Evolutionary conservation across 176 grass and related monocot genomes (phyloP), one percentile per base, ranked within the genome.

Genomic region (Urochloa ruziziensis): DNA sequence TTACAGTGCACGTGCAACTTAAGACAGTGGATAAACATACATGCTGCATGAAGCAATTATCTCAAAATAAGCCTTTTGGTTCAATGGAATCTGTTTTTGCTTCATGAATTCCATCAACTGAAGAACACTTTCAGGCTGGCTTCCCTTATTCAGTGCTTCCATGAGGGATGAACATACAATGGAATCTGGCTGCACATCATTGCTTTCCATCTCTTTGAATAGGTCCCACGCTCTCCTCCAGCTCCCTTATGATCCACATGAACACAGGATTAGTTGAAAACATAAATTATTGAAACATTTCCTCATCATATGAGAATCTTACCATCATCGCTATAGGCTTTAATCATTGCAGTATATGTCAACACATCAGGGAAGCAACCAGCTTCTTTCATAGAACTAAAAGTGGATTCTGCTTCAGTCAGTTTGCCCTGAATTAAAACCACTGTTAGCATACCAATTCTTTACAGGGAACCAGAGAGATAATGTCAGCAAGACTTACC

Each of bases 281-380:
- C 74, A 51, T 71, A n/a, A 74, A 46, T 47, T 53, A 47, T 13
- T 56, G 9, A 52, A 85, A 71, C 17, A 23, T 59, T 77, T 68
- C 81, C 2, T 68, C 29, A 84, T 27, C 37, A 53, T 86, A 80
- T 79, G 15, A 78, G 34, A 39, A 84, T 75, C 83, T 87, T 94
- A 98, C 95, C 92, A 79, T 77, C 80, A 74, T 83, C 72, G 73
- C 33, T 84, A 85, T 93, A 94, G 73, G 90, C 86, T 88, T 95
- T 87, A 76, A 98, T 85, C 89, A 98, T 89, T 70, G 92, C 67
- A 59, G 92, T 98, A 80, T 95, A 98, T 86, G 92, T 98, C 86
- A 98, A 84, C 87, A 98, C 90, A 98, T 98, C 95, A 88, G 86
- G 95, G 40, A 64, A 80, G 33, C 92, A 98, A 17, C 82, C 89